These are phyloP conservation scores for Beauveria bassiana DNA, from an alignment of 2,329 filamentous ascomycete genomes.

Conservation along the genomic window DNA sequence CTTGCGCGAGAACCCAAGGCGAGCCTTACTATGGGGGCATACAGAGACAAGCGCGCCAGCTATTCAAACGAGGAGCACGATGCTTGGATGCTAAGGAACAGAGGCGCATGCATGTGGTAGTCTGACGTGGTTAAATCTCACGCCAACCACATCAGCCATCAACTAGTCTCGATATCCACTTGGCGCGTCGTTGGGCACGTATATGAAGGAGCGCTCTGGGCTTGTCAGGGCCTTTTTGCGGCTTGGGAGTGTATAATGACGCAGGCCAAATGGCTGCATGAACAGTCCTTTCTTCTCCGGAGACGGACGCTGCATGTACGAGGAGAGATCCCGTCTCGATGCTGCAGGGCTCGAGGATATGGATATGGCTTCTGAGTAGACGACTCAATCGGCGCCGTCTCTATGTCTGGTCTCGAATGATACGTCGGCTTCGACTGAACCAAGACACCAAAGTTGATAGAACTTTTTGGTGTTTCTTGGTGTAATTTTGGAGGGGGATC, in stretches of 20 bases:
- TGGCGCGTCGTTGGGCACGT: constrained; percentile 4
- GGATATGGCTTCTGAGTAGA: background rate
- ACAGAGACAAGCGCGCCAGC: background rate
- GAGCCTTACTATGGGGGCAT: background rate
- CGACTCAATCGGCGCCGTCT: background rate
- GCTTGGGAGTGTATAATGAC: background rate
- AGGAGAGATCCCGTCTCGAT: background rate
- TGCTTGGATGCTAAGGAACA: background rate
- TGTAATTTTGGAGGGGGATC: background rate
- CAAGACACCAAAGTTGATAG: background rate
- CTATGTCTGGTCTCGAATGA: background rate
- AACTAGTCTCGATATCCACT: background rate
- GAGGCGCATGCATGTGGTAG: background rate
- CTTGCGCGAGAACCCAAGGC: constrained; percentile 5
- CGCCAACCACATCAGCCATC: constrained; percentile 3
- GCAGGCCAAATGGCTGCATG: background rate
- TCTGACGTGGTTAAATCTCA: constrained; percentile 10
- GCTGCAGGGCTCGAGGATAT: background rate
- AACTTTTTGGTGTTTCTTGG: background rate
- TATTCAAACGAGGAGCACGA: background rate
- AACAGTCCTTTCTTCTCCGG: background rate
- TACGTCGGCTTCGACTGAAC: background rate
- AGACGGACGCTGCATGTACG: background rate
- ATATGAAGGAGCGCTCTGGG: background rate
- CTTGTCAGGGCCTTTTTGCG: background rate